A percentile compares a stretch with the other conserved stretches of the same genome.
phyloP scores from a whole-genome alignment of 2,329 filamentous ascomycete species.

The Colletotrichum eleusines region DNA sequence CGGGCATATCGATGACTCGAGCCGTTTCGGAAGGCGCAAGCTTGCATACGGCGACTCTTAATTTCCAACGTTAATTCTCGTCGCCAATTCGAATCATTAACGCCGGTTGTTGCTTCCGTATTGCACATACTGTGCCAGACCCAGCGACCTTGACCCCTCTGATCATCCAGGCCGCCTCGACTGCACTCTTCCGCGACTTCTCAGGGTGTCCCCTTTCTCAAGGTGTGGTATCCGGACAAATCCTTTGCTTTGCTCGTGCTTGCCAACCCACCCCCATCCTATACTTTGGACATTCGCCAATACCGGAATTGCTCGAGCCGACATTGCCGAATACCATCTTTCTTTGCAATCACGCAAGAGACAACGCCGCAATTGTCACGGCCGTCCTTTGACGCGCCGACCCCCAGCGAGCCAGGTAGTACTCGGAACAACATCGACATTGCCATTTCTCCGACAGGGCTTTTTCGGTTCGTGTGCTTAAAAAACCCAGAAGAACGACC shows the following conservation, averaged over 20 bases:
- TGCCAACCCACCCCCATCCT: constrained; percentile 4
- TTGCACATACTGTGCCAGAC: constrained; percentile 20
- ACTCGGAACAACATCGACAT: not conserved
- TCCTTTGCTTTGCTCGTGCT: constrained; percentile 3
- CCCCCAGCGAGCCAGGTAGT: not conserved
- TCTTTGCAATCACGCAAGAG: constrained; percentile 5
- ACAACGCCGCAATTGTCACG: not conserved
- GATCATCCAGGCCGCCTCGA: constrained; percentile 24
- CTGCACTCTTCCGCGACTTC: not conserved
- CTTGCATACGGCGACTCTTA: constrained; percentile 27
- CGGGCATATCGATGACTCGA: constrained; percentile 36
- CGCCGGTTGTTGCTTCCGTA: constrained; percentile 12
- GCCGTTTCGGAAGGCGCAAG: constrained; percentile 35
- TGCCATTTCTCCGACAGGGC: not conserved
- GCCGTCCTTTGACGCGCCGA: not conserved
- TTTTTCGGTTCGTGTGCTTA: not conserved
- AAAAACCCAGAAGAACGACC: not conserved
- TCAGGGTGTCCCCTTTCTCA: not conserved
- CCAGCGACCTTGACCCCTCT: not conserved
- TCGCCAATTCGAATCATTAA: constrained; percentile 32
- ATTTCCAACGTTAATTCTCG: constrained; percentile 30
- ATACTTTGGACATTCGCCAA: constrained; percentile 2
- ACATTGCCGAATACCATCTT: constrained; percentile 8
- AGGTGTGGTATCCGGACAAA: not conserved
- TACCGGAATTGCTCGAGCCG: constrained; percentile 17